These are phyloP conservation scores for Leishmania arabica DNA, from an alignment of 208 protist species.

Conservation along the genomic window DNA sequence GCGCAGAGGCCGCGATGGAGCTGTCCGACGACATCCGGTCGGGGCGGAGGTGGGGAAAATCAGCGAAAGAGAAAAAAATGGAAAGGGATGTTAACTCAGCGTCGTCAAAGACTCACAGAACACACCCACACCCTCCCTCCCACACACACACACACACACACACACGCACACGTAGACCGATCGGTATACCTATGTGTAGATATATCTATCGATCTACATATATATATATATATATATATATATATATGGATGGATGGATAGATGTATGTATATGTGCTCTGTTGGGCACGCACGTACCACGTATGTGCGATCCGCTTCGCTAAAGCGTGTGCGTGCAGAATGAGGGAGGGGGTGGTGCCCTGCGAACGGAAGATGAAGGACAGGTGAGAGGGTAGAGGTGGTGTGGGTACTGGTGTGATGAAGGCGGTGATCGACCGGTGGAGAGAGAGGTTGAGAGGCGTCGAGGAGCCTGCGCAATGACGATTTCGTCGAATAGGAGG, in stretches of 20 bases:
- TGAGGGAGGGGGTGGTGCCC: neutral
- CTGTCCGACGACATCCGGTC: constrained; percentile 18
- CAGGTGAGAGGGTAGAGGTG: no score
- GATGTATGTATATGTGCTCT: no score
- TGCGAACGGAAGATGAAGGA: neutral
- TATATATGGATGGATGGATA: no score
- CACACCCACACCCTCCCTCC: no score
- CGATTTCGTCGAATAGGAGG: neutral
- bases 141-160: constrained; percentile 1
- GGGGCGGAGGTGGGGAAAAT: neutral
- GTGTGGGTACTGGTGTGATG: no score
- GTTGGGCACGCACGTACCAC: neutral
- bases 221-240: no score
- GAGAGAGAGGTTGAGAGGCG: neutral
- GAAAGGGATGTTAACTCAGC: neutral
- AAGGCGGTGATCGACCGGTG: no score
- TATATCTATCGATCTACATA: no score
- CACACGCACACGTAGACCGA: neutral
- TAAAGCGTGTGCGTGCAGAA: no score
- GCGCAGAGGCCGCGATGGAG: constrained; percentile 6
- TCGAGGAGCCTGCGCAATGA: neutral
- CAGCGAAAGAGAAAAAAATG: constrained; percentile 14
- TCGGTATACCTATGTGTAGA: no score
- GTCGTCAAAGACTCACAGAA: neutral
- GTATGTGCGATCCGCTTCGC: neutral